phyloP scores from a whole-genome alignment of 768 basidiomycete species.

The Russula vinacea region DNA sequence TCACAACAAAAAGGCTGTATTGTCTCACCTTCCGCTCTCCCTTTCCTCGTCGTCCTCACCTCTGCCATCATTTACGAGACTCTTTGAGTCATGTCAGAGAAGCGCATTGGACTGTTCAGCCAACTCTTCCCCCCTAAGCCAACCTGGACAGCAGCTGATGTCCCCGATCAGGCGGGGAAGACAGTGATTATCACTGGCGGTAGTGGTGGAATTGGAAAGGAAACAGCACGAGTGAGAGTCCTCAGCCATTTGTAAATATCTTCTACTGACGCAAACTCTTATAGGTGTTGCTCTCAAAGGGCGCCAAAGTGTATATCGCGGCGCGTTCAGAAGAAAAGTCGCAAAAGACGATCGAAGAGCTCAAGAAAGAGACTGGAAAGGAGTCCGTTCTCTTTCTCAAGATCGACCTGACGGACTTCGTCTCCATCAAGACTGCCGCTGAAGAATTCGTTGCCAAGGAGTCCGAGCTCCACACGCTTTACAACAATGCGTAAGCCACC shows the following conservation, averaged over 20 bases:
- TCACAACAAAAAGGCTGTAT: neutral
- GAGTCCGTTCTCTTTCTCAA: conserved; percentile 32
- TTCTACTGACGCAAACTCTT: no score
- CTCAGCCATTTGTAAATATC: neutral
- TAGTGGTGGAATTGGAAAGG: conserved; percentile 30
- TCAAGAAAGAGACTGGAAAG: conserved; percentile 30
- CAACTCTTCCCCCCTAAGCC: conserved; percentile 24
- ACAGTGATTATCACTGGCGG: conserved; percentile 33
- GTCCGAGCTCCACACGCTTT: conserved; percentile 35
- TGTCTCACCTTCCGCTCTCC: neutral
- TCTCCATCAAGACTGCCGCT: conserved; percentile 37
- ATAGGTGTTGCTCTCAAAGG: conserved; percentile 34
- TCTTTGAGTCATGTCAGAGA: conserved; percentile 10
- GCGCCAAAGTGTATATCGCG: conserved; percentile 37
- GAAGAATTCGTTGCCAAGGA: conserved; percentile 37
- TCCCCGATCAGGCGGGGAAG: conserved; percentile 34
- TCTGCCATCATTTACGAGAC: neutral
- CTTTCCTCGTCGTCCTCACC: no score
- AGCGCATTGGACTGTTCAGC: conserved; percentile 15
- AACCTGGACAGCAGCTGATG: conserved; percentile 22
- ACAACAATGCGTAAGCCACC: conserved; percentile 37
- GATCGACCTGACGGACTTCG: conserved; percentile 41
- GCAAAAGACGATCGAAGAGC: conserved; percentile 28
- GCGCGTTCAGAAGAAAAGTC: conserved; percentile 32
- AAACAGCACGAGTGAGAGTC: conserved; percentile 25